phyloP scores from a whole-genome alignment of 2,329 filamentous ascomycete species.

The Cordyceps cicadae region DNA sequence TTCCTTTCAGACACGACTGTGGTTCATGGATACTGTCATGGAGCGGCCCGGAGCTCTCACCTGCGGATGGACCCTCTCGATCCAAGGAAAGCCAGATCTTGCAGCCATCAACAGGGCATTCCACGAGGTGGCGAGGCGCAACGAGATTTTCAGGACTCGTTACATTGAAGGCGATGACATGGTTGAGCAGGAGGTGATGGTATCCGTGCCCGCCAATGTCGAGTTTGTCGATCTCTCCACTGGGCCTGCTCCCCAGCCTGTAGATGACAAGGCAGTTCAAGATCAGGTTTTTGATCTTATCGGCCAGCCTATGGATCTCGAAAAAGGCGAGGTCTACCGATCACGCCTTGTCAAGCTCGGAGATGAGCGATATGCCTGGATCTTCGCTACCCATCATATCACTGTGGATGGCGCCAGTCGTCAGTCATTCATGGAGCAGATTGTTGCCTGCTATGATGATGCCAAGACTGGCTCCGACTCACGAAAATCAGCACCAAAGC shows the following conservation, averaged over 20 bases:
- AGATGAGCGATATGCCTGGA: neutral
- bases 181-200: neutral
- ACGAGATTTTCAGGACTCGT: neutral
- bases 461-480: neutral
- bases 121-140: neutral
- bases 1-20: constrained; percentile 1
- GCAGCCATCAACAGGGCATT: neutral
- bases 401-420: constrained; percentile 1
- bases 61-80: neutral
- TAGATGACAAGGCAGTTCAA: neutral
- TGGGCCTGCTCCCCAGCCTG: neutral
- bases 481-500: neutral
- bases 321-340: neutral
- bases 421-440: neutral
- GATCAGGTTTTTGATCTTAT: neutral
- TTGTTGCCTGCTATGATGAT: neutral
- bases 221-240: neutral
- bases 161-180: constrained; percentile 2
- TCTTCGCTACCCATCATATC: constrained; percentile 3
- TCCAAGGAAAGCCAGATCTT: neutral
- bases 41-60: neutral
- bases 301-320: neutral
- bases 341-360: neutral
- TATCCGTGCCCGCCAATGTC: neutral
- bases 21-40: constrained; percentile 6